Base-by-base conservation (phyloP, 441 rosid species). In the Eugenia klotzschiana region DNA sequence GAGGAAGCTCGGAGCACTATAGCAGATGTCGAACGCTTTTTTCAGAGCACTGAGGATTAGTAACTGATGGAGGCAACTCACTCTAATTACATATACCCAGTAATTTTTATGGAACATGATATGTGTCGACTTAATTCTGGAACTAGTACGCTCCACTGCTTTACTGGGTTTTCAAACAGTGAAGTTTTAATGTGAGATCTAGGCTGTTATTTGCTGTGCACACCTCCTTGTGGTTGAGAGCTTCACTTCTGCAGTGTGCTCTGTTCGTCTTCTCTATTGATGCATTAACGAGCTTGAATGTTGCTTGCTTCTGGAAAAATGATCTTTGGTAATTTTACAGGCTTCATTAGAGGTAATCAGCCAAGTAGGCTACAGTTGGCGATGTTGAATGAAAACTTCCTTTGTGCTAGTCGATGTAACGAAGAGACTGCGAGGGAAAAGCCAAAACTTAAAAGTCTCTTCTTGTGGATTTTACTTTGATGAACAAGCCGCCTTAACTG, bases 1-100 rank as follows among this genome's bases (percentile, higher is more conserved):
- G 92, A 88, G 84, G 96, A 95, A 81, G 95, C 95, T 52, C 91
- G 64, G 81, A 89, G 86, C 88, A 91, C 89, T 23, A 84, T 91
- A 14, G 84, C 88, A 3, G 93, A 91, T 6, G 86, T 92, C 27
- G 94, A 93, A 83, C 89, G 88, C 80, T 87, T 91, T 87, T 93
- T 91, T 82, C 90, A 85, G 79, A 87, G 92, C 80, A 87, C 88
- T n/a, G 92, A 92, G 74, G 92, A 89, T 57, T 92, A 91, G 82
- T 18, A 25, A 52, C 22, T 11, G 18, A 23, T 73, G 57, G 58
- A 51, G 2, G 16, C 52, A 49, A 4, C 12, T 18, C 40, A 49
- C 29, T 50, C 33, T 29, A 79, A 37, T 23, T 49, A 18, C 26
- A 37, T 33, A 41, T 18, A 64, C 0, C 46, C 25, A 64, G 46